Evolutionary conservation across 768 basidiomycete species (phyloP).

Genomic region (Solioccasus polychromus): DNA sequence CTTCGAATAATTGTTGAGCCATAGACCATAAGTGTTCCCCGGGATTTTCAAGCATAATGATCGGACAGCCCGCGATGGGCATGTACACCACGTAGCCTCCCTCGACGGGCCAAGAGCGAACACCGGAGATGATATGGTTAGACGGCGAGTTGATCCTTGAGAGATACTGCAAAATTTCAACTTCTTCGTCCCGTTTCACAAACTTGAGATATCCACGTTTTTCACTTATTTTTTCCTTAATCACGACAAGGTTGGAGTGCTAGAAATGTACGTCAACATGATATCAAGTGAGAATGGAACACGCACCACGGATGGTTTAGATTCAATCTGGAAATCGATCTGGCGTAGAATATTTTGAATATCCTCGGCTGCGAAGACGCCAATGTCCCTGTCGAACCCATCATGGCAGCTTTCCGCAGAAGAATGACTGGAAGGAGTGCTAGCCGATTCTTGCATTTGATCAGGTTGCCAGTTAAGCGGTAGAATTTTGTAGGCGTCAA

Average conservation of each 20-base stretch:
- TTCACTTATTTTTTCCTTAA: no score
- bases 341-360: background rate
- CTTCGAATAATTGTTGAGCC: slow-evolving; percentile 1
- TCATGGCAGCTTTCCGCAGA: no score
- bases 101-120: background rate
- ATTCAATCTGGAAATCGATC: slow-evolving; percentile 1
- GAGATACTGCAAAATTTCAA: background rate
- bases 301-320: background rate
- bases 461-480: background rate
- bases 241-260: no score
- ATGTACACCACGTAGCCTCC: slow-evolving; percentile 1
- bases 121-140: background rate
- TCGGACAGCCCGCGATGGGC: background rate
- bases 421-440: no score
- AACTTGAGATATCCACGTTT: background rate
- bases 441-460: no score
- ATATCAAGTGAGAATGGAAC: background rate
- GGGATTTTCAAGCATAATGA: background rate
- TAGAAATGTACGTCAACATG: no score
- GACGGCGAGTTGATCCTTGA: background rate
- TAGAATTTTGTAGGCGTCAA: background rate
- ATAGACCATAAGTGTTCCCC: background rate
- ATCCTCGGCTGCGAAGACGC: slow-evolving; percentile 1
- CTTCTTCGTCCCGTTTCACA: background rate
- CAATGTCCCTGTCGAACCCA: no score